Percentiles rank a stretch among this genome's conserved stretches.
phyloP scores from a whole-genome alignment of 768 basidiomycete species.

The Mycena latifolia region DNA sequence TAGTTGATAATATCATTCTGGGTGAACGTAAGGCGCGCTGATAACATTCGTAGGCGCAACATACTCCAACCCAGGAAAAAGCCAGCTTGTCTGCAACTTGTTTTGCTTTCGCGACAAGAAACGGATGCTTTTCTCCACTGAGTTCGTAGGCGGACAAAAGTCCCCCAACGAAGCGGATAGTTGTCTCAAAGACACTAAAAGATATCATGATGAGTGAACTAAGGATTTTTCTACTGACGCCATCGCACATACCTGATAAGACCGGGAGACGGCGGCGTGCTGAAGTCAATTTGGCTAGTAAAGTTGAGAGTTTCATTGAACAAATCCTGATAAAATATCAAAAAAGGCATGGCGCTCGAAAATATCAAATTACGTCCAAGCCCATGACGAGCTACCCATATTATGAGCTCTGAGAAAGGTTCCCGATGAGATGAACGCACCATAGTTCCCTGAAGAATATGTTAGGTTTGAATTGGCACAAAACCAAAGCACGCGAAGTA shows the following conservation, averaged over 20 bases:
- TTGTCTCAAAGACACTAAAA: conserved; percentile 78
- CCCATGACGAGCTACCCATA: conserved; percentile 57
- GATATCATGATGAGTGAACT: conserved; percentile 32
- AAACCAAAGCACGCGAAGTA: neutral
- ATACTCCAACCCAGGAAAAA: conserved; percentile 64
- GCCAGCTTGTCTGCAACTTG: conserved; percentile 73
- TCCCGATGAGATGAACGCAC: conserved; percentile 41
- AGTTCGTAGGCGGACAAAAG: conserved; percentile 78
- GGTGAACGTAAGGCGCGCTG: neutral
- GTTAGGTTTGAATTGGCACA: conserved; percentile 26
- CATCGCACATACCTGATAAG: conserved; percentile 51
- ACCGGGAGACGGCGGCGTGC: conserved; percentile 54
- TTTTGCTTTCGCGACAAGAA: conserved; percentile 71
- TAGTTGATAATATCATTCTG: conserved; percentile 58
- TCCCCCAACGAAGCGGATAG: conserved; percentile 79
- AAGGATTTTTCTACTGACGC: neutral
- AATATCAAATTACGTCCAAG: conserved; percentile 37
- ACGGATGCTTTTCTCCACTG: conserved; percentile 61
- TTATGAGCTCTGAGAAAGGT: neutral
- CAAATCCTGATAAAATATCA: conserved; percentile 44
- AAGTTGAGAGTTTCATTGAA: conserved; percentile 59
- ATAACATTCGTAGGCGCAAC: neutral
- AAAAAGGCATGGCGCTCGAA: neutral
- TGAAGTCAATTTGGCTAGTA: conserved; percentile 61
- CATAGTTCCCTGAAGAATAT: conserved; percentile 59